Base-by-base conservation (phyloP, 2,329 filamentous ascomycete species). In the Aspergillus japonicus region DNA sequence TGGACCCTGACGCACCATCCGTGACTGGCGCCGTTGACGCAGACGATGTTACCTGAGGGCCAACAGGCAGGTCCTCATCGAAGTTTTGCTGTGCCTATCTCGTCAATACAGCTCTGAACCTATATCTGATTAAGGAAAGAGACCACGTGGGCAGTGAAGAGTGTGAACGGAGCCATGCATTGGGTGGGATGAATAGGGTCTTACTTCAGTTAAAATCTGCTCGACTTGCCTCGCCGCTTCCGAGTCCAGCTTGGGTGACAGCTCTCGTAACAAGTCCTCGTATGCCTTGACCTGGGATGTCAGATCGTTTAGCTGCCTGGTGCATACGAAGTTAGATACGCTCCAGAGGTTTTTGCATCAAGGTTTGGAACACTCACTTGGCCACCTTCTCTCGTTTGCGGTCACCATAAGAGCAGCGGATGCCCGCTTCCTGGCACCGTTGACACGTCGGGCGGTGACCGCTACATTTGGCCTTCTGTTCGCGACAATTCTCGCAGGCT, bases 401-500 rank as follows among this genome's bases (percentile, higher is more conserved):
- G 64, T 78, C 77, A 33, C 75, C 75, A 61, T 80, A 80, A 16
- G 72, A 75, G 66, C 78, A 80, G 4, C 59, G 61, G 42, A 76
- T 70, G 8, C 74, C 73, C 26, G 74, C 68, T 60, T 80, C 77
- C 65, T 75, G 71, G 61, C 78, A 80, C 52, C 78, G 72, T 56
- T 75, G 69, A 59, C 78, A 80, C 31, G 69, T 68, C 33, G 78
- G 78, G 47, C 73, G 74, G 66, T 79, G 75, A 6, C 78, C 78
- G 62, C 73, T 77, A 68, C 78, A 80, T 68, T 80, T 80, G 57
- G 76, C 78, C 66, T 80, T 80, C 54, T 78, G 73, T 47, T 78
- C 74, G 11, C 78, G 76, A 62, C 78, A 80, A 56, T 75, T 76
- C 63, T 80, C 77, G 58, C 78, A 80, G 5, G 78, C 78, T 35